Percentiles rank a stretch among this genome's conserved stretches.
phyloP scores from a whole-genome alignment of 2,329 filamentous ascomycete species.

The Dactylellina drechsleri region DNA sequence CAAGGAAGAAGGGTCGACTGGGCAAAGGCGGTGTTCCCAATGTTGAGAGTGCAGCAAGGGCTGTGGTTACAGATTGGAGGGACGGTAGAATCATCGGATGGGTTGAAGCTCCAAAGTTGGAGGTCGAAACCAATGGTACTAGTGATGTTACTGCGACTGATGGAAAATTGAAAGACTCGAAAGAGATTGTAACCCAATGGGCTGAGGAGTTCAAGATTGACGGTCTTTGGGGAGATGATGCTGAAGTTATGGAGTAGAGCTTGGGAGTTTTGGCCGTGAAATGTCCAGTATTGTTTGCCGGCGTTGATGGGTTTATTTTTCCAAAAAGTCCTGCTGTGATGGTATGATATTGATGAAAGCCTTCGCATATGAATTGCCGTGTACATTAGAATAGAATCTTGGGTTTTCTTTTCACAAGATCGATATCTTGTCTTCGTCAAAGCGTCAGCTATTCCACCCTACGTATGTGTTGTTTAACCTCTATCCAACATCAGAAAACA shows the following conservation, averaged over 20 bases:
- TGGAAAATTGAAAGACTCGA: conserved; percentile 72
- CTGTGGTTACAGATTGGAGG: conserved; percentile 95
- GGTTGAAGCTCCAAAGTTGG: conserved; percentile 78
- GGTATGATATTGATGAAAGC: conserved; percentile 20
- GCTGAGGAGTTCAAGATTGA: conserved; percentile 95
- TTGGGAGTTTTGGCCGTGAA: conserved; percentile 7
- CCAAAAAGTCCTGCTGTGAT: conserved; percentile 26
- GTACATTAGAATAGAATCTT: conserved; percentile 50
- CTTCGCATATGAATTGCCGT: conserved; percentile 19
- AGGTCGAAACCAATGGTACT: conserved; percentile 65
- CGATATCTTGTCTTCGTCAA: background rate
- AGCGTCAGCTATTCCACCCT: background rate
- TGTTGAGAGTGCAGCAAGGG: conserved; percentile 84
- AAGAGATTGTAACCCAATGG: conserved; percentile 91
- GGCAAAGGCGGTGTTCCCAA: conserved; percentile 92
- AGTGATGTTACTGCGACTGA: conserved; percentile 63
- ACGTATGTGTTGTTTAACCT: conserved; percentile 10
- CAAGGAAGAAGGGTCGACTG: conserved; percentile 87
- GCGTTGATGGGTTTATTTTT: conserved; percentile 38
- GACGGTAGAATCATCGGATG: conserved; percentile 95
- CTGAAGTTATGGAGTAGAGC: conserved; percentile 26
- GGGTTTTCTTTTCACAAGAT: background rate
- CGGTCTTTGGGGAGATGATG: conserved; percentile 74
- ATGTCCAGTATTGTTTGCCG: conserved; percentile 33
- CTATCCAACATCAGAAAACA: conserved; percentile 45